phyloP scores from a whole-genome alignment of 257 asterid species.

The Nicotiana tabacum region DNA sequence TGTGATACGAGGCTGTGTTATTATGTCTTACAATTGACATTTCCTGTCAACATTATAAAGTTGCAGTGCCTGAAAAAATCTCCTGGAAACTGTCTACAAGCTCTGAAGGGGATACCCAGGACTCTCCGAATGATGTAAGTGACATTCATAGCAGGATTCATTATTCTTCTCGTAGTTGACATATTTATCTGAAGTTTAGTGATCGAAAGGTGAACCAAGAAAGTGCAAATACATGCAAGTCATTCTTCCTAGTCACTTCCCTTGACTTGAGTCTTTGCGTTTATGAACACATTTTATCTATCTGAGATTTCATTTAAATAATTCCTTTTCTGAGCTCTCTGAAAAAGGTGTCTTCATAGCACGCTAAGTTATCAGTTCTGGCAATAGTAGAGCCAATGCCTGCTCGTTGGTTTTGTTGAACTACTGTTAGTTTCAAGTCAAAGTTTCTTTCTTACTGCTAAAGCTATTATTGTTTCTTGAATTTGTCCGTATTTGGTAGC shows the following conservation, averaged over 20 bases:
- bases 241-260: not conserved
- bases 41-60: constrained; percentile 37
- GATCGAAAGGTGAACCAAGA: not conserved
- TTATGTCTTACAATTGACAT: constrained; percentile 14
- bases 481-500: not conserved
- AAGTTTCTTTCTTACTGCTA: constrained; percentile 4
- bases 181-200: constrained; percentile 6
- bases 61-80: constrained; percentile 63
- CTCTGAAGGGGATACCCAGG: constrained; percentile 89
- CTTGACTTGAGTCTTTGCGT: not conserved
- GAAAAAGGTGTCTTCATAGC: not conserved
- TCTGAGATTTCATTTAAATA: not conserved
- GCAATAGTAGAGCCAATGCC: not conserved
- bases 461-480: not conserved
- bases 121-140: constrained; percentile 97
- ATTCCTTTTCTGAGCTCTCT: not conserved
- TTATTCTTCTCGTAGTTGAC: not conserved
- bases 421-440: not conserved
- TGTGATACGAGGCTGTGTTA: not conserved
- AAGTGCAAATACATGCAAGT: not conserved
- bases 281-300: not conserved
- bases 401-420: not conserved
- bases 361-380: not conserved
- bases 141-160: not conserved
- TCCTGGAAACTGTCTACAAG: constrained; percentile 87